These are phyloP conservation scores for Annulohypoxylon truncatum DNA, from an alignment of 2,329 filamentous ascomycete genomes.

Conservation along the genomic window DNA sequence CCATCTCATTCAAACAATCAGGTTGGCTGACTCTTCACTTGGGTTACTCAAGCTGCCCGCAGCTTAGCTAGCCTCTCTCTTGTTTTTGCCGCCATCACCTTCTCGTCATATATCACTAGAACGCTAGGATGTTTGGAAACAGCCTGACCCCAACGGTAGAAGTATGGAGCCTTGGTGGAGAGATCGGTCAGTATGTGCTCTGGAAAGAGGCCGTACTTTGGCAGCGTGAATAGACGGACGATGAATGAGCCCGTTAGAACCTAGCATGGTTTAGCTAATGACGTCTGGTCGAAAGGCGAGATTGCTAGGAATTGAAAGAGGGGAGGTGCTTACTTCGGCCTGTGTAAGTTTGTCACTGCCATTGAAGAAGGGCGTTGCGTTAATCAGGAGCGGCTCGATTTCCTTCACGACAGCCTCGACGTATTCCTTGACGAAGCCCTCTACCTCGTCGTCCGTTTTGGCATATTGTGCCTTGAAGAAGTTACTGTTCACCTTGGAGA, in stretches of 20 bases:
- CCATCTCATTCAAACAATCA: no score
- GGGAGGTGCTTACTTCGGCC: constrained; percentile 70
- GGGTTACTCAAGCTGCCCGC: constrained; percentile 14
- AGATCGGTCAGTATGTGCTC: constrained; percentile 59
- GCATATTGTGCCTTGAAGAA: constrained; percentile 50
- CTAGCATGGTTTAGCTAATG: constrained; percentile 51
- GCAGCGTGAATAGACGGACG: constrained; percentile 66
- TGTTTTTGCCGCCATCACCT: constrained; percentile 55
- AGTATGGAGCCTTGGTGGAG: constrained; percentile 69
- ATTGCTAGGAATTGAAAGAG: neutral
- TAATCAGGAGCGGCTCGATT: constrained; percentile 74
- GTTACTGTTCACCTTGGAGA: constrained; percentile 66
- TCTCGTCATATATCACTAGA: constrained; percentile 69
- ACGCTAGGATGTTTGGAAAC: constrained; percentile 74
- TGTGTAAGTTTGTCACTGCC: constrained; percentile 74
- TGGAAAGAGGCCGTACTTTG: constrained; percentile 67
- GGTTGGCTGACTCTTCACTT: no score
- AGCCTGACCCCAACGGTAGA: constrained; percentile 73
- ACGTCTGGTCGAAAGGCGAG: neutral
- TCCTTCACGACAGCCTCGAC: constrained; percentile 72
- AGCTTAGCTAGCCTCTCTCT: constrained; percentile 55
- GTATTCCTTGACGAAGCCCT: constrained; percentile 61
- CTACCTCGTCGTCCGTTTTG: constrained; percentile 62
- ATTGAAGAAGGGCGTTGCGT: constrained; percentile 71
- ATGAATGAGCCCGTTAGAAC: constrained; percentile 75